These are phyloP conservation scores for Colletotrichum karsti DNA, from an alignment of 2,329 filamentous ascomycete species.

Conservation along the genomic window DNA sequence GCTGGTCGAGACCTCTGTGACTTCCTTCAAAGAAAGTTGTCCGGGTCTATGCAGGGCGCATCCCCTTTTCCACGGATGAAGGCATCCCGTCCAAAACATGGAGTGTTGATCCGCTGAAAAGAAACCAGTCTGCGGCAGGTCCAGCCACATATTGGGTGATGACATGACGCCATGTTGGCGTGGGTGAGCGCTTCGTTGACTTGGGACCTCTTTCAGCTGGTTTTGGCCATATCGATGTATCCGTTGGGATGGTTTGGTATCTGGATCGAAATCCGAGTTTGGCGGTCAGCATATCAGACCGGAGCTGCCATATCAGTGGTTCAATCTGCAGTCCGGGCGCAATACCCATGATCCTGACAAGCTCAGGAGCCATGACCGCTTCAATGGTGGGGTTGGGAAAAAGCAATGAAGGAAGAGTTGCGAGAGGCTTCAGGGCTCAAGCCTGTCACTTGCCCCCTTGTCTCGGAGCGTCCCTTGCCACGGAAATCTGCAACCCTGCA, in stretches of 20 bases:
- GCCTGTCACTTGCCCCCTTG: constrained; percentile 2
- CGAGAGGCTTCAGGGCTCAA: constrained; percentile 6
- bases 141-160: background rate
- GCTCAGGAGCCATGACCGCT: background rate
- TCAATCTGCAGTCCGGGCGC: constrained; percentile 2
- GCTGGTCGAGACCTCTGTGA: background rate
- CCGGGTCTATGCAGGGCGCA: background rate
- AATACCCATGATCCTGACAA: constrained; percentile 11
- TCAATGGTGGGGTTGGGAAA: constrained; percentile 2
- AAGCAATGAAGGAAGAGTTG: constrained; percentile 17
- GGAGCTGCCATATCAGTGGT: background rate
- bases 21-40: background rate
- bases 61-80: constrained; percentile 15
- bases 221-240: background rate
- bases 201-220: background rate
- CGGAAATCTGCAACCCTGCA: constrained; percentile 8
- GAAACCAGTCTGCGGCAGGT: constrained; percentile 13
- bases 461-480: constrained; percentile 19
- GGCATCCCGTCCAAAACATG: constrained; percentile 1
- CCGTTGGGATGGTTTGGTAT: background rate
- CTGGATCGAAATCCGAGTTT: background rate
- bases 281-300: background rate
- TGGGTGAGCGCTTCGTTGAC: background rate
- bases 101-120: constrained; percentile 11
- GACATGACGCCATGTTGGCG: background rate